These are phyloP conservation scores for Sphagnum fallax DNA, from an alignment of 228 moss, liverwort and hornwort genomes.

Conservation along the genomic window DNA sequence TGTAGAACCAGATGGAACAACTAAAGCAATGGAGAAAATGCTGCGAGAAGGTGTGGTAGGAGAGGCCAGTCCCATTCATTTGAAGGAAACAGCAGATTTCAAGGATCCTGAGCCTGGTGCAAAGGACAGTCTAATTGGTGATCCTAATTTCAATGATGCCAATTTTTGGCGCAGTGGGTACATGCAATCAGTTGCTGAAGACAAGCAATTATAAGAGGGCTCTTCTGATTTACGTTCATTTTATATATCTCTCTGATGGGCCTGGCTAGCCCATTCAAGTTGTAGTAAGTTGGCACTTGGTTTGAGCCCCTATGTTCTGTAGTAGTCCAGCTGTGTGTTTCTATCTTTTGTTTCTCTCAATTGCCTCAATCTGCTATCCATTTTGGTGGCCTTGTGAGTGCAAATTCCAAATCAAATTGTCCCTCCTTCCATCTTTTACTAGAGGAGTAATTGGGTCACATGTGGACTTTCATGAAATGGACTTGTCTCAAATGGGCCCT, in stretches of 20 bases:
- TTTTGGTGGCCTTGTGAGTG: slow-evolving; percentile 31
- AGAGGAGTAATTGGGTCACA: too few species aligned
- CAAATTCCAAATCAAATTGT: slow-evolving; percentile 22
- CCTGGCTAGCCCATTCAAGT: slow-evolving; percentile 1
- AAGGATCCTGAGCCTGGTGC: slow-evolving; percentile 14
- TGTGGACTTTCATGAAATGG: too few species aligned
- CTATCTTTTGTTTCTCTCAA: slow-evolving; percentile 20
- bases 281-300: slow-evolving; percentile 17
- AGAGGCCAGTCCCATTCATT: slow-evolving; percentile 36
- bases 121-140: slow-evolving; percentile 15
- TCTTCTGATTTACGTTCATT: slow-evolving; percentile 1
- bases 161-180: slow-evolving; percentile 50
- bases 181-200: slow-evolving; percentile 30
- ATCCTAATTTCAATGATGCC: slow-evolving; percentile 42
- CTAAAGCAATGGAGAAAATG: slow-evolving; percentile 43
- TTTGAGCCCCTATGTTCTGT: slow-evolving; percentile 14
- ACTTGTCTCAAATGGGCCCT: too few species aligned
- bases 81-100: slow-evolving; percentile 11
- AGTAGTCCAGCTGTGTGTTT: slow-evolving; percentile 30
- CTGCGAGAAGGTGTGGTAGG: slow-evolving; percentile 47
- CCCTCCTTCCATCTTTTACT: slow-evolving; percentile 8
- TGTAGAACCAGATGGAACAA: slow-evolving; percentile 42
- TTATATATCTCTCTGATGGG: slow-evolving; percentile 12
- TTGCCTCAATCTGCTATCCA: slow-evolving; percentile 30
- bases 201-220: slow-evolving; percentile 13